phyloP scores from a whole-genome alignment of 116 monocot species.

The Trichopus zeylanicus region DNA sequence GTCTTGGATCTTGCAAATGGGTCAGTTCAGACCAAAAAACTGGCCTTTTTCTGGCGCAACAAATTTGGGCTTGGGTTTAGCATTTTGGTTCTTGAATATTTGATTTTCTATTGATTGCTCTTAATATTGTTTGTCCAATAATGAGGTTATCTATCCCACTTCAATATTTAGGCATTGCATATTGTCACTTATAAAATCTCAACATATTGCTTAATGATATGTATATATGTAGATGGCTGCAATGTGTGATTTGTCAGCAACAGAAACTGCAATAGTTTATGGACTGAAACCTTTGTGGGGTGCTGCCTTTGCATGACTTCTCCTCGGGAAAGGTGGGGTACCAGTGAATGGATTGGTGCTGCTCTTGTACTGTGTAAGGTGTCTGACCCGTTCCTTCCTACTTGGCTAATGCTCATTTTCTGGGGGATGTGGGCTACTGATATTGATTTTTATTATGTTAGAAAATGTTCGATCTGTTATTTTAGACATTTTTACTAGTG shows the following conservation, averaged over 20 bases:
- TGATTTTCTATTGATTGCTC: constrained; percentile 3
- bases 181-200: background rate
- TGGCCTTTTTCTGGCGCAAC: too few species aligned
- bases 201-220: background rate
- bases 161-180: background rate
- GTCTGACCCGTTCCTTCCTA: background rate
- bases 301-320: constrained; percentile 82
- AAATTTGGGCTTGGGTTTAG: too few species aligned
- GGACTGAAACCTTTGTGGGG: constrained; percentile 87
- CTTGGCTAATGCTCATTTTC: background rate
- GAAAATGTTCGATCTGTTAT: too few species aligned
- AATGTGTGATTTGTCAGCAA: constrained; percentile 78
- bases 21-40: too few species aligned
- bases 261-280: constrained; percentile 79
- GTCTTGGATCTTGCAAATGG: too few species aligned
- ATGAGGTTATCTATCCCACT: background rate
- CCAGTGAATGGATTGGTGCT: constrained; percentile 68
- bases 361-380: constrained; percentile 65
- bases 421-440: background rate
- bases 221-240: constrained; percentile 52
- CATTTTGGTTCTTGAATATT: too few species aligned
- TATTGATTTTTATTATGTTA: background rate
- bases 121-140: background rate
- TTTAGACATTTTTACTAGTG: too few species aligned
- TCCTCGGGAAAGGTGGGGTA: constrained; percentile 80